phyloP scores from a whole-genome alignment of 768 basidiomycete species.

The Mycena metata region DNA sequence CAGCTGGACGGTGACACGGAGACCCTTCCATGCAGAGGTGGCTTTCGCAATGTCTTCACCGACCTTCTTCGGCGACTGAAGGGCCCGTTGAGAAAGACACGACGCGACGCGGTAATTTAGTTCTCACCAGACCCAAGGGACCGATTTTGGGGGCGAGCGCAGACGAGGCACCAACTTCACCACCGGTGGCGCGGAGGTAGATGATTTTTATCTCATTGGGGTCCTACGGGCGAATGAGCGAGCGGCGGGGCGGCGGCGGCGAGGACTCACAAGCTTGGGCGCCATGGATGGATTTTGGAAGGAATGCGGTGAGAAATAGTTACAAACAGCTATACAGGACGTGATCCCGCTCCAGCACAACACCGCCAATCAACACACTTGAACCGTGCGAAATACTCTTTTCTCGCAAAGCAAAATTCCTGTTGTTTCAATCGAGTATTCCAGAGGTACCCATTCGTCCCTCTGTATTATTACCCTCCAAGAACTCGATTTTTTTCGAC shows the following conservation, averaged over 20 bases:
- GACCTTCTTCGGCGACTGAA: constrained; percentile 99
- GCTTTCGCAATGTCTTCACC: constrained; percentile 99
- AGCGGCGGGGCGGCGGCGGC: constrained; percentile 12
- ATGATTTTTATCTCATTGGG: constrained; percentile 99
- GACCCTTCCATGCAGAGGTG: constrained; percentile 98
- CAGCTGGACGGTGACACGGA: constrained; percentile 98
- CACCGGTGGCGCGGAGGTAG: constrained; percentile 97
- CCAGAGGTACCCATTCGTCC: too few relatives aligned
- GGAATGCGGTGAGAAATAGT: constrained; percentile 52
- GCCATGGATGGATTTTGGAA: constrained; percentile 42
- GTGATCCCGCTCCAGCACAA: neutral
- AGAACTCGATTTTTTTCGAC: too few relatives aligned
- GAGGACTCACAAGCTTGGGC: constrained; percentile 71
- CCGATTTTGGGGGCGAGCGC: constrained; percentile 99
- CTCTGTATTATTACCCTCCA: too few relatives aligned
- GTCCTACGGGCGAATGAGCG: constrained; percentile 67
- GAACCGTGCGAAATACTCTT: too few relatives aligned
- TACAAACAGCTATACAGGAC: constrained; percentile 50
- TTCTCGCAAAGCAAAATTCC: too few relatives aligned
- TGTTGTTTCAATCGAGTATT: too few relatives aligned
- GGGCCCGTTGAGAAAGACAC: constrained; percentile 23
- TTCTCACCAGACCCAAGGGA: constrained; percentile 96
- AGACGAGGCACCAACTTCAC: constrained; percentile 99
- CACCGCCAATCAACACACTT: too few relatives aligned
- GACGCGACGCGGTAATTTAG: constrained; percentile 9